Conservation (phyloP, 495 filamentous ascomycete genomes). For the Chaetomium cochliodes region DNA sequence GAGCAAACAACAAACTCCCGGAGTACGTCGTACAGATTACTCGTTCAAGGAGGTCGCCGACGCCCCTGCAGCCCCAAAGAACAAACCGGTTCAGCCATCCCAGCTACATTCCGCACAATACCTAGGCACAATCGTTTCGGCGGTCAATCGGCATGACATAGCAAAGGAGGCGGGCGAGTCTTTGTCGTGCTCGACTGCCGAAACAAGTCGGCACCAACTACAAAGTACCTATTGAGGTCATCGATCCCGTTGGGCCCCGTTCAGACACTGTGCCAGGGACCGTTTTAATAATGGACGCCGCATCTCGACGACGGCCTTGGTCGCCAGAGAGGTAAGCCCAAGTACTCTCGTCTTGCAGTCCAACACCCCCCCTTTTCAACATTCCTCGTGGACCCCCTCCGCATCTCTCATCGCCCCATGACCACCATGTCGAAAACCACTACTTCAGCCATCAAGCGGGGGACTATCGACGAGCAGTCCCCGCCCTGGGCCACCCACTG, state of each 20-base stretch:
- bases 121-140: slow-evolving; percentile 2
- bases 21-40: too few relatives aligned
- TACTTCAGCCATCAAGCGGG: not conserved
- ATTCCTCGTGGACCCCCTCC: not conserved
- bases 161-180: slow-evolving; percentile 9
- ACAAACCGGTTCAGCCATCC: slow-evolving; percentile 2
- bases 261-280: not conserved
- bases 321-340: slow-evolving; percentile 27
- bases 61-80: not conserved
- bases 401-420: too few relatives aligned
- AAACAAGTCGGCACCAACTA: not conserved
- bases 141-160: slow-evolving; percentile 17
- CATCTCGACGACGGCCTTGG: slow-evolving; percentile 21
- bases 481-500: slow-evolving; percentile 8
- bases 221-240: not conserved
- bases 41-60: not conserved
- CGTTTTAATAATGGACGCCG: slow-evolving; percentile 26
- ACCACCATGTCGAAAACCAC: not conserved
- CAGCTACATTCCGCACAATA: slow-evolving; percentile 8
- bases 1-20: slow-evolving; percentile 12
- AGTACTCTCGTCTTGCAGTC: not conserved
- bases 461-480: not conserved
- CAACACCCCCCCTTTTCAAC: slow-evolving; percentile 4
- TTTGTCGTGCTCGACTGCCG: slow-evolving; percentile 12
- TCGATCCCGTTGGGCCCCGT: not conserved